Percentiles rank a stretch among this genome's conserved stretches.
Conservation (phyloP, 108 stramenopile species). For the Hondaea fermentalgiana region DNA sequence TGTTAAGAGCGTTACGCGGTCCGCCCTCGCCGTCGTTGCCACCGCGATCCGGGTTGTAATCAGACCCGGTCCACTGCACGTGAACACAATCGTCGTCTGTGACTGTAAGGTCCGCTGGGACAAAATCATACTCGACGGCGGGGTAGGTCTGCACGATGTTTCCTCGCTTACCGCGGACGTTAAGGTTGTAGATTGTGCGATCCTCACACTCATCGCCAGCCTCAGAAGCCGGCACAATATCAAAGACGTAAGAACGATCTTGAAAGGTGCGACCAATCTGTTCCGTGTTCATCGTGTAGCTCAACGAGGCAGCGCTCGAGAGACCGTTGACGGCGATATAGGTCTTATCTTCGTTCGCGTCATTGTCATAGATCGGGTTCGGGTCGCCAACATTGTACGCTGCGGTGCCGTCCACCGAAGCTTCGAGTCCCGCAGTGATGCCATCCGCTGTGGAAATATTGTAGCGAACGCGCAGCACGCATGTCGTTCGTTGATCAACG, state of each 20-base stretch:
- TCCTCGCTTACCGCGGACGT: conserved; percentile 42
- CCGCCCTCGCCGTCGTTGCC: conserved; percentile 46
- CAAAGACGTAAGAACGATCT: conserved; percentile 40
- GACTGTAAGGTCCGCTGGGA: conserved; percentile 25
- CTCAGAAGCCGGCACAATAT: not conserved
- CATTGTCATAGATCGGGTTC: not conserved
- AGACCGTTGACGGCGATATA: conserved; percentile 31
- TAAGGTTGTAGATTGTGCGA: conserved; percentile 31
- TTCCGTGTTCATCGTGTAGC: conserved; percentile 36
- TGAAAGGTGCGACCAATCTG: conserved; percentile 47
- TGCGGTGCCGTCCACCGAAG: not conserved
- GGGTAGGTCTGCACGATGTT: conserved; percentile 50
- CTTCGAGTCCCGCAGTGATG: conserved; percentile 27
- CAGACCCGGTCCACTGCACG: conserved; percentile 45
- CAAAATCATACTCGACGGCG: conserved; percentile 44
- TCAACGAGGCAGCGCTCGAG: conserved; percentile 17
- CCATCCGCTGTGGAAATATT: conserved; percentile 36
- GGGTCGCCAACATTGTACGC: conserved; percentile 6
- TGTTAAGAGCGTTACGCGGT: conserved; percentile 32
- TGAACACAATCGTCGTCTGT: conserved; percentile 25
- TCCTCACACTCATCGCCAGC: not conserved
- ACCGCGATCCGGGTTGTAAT: conserved; percentile 41
- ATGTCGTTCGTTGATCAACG: not conserved
- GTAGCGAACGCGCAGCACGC: conserved; percentile 35
- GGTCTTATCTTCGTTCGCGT: conserved; percentile 20